A percentile compares a stretch with the other conserved stretches of the same genome.
phyloP scores from a whole-genome alignment of 139 green algal species.

The Closterium sp. region DNA sequence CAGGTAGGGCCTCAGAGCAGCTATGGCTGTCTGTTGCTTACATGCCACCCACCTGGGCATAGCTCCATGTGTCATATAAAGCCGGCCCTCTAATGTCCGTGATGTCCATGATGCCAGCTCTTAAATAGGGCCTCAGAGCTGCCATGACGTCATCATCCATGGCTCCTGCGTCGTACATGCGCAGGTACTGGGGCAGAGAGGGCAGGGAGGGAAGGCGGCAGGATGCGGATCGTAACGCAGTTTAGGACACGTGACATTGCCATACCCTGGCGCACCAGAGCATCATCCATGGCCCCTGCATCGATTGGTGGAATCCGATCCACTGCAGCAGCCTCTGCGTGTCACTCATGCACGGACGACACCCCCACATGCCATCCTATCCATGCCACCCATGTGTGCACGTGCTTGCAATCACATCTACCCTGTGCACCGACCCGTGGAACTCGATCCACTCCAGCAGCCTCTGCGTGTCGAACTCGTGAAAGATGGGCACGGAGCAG shows the following conservation, averaged over 20 bases:
- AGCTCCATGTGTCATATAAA: slow-evolving; percentile 26
- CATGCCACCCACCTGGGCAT: not conserved
- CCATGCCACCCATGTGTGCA: no score
- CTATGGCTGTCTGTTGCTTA: no score
- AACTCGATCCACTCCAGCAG: slow-evolving; percentile 36
- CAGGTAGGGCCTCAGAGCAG: not conserved
- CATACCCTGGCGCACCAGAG: no score
- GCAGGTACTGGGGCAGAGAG: not conserved
- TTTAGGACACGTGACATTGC: not conserved
- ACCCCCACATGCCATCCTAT: no score
- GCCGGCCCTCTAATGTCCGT: not conserved
- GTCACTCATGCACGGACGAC: not conserved
- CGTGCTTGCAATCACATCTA: slow-evolving; percentile 18
- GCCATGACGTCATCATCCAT: slow-evolving; percentile 10
- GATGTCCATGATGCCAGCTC: slow-evolving; percentile 15
- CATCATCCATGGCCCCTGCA: not conserved
- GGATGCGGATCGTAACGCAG: not conserved
- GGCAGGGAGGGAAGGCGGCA: not conserved
- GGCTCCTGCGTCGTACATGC: slow-evolving; percentile 17
- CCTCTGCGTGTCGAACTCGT: not conserved
- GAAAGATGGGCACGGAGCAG: slow-evolving; percentile 23
- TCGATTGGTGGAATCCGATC: slow-evolving; percentile 15
- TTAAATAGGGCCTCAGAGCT: slow-evolving; percentile 2
- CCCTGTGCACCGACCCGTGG: slow-evolving; percentile 5
- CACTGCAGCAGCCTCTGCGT: slow-evolving; percentile 14